Evolutionary conservation across 2,329 filamentous ascomycete species (phyloP).

Genomic region (Ceratocystis smalleyi): DNA sequence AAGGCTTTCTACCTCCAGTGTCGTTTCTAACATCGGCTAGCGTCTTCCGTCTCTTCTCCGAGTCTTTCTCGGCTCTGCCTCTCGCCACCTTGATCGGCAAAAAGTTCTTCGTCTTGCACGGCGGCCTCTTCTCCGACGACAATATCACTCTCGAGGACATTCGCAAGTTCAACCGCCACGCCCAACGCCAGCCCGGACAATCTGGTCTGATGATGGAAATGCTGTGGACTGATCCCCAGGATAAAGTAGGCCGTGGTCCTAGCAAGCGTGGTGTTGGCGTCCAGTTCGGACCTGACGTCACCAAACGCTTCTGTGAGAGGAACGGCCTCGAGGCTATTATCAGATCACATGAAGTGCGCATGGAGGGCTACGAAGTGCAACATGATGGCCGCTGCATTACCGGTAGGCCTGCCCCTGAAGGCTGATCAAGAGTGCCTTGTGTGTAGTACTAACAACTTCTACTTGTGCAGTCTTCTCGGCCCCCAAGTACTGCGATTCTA

Average conservation of each 20-base stretch:
- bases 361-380: conserved; percentile 98
- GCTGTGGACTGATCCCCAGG: conserved; percentile 96
- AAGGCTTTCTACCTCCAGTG: background rate
- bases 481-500: conserved; percentile 92
- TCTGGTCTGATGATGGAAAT: conserved; percentile 99
- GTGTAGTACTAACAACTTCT: background rate
- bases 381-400: conserved; percentile 93
- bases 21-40: conserved; percentile 25
- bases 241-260: conserved; percentile 68
- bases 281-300: conserved; percentile 93
- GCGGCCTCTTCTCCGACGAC: conserved; percentile 91
- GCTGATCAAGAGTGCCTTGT: background rate
- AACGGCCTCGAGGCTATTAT: conserved; percentile 93
- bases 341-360: conserved; percentile 90
- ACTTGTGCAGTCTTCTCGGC: conserved; percentile 67
- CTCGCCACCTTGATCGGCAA: conserved; percentile 80
- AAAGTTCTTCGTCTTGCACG: conserved; percentile 85
- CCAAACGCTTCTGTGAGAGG: conserved; percentile 89
- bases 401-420: conserved; percentile 33
- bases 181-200: conserved; percentile 84
- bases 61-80: conserved; percentile 89
- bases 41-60: conserved; percentile 92
- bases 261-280: conserved; percentile 94
- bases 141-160: conserved; percentile 86
- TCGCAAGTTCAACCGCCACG: conserved; percentile 77